A percentile compares a stretch with the other conserved stretches of the same genome.
These are phyloP conservation scores for Hypoxylon trugodes DNA, from an alignment of 495 filamentous ascomycete genomes.

Conservation along the genomic window DNA sequence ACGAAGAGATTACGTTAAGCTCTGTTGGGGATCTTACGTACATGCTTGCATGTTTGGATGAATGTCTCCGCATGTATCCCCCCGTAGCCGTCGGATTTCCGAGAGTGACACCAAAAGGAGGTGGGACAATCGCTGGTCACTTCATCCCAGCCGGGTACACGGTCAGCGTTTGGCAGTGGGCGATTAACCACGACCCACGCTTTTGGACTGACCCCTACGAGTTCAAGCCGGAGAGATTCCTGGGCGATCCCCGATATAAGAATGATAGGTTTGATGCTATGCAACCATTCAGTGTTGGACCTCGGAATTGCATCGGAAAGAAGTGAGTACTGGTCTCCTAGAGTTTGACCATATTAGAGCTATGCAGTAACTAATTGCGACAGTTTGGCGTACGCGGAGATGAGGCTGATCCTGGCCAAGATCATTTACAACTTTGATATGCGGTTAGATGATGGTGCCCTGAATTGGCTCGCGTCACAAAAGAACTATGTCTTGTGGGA, in stretches of 20 bases:
- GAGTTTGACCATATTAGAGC: neutral
- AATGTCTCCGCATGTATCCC: constrained; percentile 66
- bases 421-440: constrained; percentile 55
- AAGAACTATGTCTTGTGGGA: neutral
- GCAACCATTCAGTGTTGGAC: constrained; percentile 63
- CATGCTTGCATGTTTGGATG: constrained; percentile 63
- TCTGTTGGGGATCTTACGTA: constrained; percentile 50
- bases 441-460: constrained; percentile 45
- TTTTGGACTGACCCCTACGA: constrained; percentile 55
- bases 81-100: constrained; percentile 59
- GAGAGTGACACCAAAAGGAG: constrained; percentile 55
- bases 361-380: neutral
- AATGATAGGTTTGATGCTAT: constrained; percentile 55
- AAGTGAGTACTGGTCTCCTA: constrained; percentile 52
- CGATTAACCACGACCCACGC: constrained; percentile 47
- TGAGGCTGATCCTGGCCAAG: constrained; percentile 52
- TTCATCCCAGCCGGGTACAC: constrained; percentile 45
- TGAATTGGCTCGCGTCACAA: constrained; percentile 36
- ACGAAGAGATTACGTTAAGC: constrained; percentile 60
- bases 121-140: constrained; percentile 56
- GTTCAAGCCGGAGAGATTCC: constrained; percentile 63
- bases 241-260: constrained; percentile 47
- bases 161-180: constrained; percentile 55
- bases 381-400: constrained; percentile 46
- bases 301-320: constrained; percentile 64